Base-by-base conservation (phyloP, 129 eudicot genomes). In the Flaveria sonorensis region DNA sequence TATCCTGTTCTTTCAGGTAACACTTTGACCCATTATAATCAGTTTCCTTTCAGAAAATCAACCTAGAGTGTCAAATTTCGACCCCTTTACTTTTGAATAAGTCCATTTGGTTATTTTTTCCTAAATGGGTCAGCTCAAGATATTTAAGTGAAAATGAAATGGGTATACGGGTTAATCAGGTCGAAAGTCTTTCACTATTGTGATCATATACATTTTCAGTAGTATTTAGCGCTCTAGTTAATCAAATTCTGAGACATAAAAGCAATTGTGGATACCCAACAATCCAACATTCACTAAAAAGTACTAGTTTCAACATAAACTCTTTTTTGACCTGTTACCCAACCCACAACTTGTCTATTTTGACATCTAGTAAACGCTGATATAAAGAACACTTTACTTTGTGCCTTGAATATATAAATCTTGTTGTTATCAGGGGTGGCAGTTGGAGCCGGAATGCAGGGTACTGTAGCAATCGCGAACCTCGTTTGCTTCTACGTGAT, bases 1-100 rank as follows among this genome's bases (percentile, higher is more conserved):
- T 89, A 87, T 66, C 97, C 97, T 0, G 93, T 93, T 13, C 90
- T 93, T 72, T 88, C 97, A 82, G 97, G 98, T 81, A 80, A 76
- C 81, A 48, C 4, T 64, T 36, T 19, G 32, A 8, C 16, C 32
- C 6, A 14, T 8, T 57, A 30, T 57, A 21, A 23, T 52, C n/a
- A 57, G 64, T 57, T 57, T 23, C 16, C 18, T 24, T 23, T 60
- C n/a, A 12, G 39, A 60, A 60, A 60, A 60, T 59, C 39, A 23
- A 24, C 0, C 4, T 60, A 10, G 8, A 60, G 66, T 11, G n/a
- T 11, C 16, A 60, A 57, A 19, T 60, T 39, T 65, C 7, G 2
- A 65, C 50, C 26, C 50, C 8, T 65, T 39, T 26, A 26, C 42
- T 4, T 61, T 9, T 60, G 3, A 26, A 24, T 5, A 7, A 6